Evolutionary conservation across 306 rosid species (phyloP), one percentile per base, ranked within the genome.

Genomic region (Crataegus laevigata): DNA sequence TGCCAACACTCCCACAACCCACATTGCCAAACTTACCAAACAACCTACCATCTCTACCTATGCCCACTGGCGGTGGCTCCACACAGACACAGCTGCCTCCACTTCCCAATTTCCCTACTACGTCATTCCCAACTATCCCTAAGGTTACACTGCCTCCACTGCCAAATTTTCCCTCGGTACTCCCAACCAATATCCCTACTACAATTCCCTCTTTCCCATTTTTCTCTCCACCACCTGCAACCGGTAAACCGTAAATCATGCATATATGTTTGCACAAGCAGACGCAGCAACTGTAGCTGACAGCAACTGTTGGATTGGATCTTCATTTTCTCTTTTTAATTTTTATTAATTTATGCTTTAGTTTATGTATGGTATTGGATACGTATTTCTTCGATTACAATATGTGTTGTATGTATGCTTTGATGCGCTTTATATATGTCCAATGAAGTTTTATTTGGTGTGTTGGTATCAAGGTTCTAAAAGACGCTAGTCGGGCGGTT

Each of bases 171-270:
- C 78, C 78, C 8, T 5, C 73, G 4, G 30, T 6, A 43, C n/a
- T 80, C 18, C 79, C 80, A 11, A 36, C 62, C 21, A 54, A 8
- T 54, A 4, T 36, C 55, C 61, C 78, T 18, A 43, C 18, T 34
- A 55, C 28, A 22, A 21, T 84, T 51, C 77, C 69, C 78, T 78
- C 84, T 84, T 52, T 80, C 24, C 82, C 87, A 7, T 81, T 78
- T 78, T 26, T 78, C 26, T 70, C 88, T 28, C 85, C 90, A 73
- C 86, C 82, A 6, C 62, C 85, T 54, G 66, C 88, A 78, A 19
- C 79, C 67, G n/a, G 70, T 47, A 86, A 68, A 11, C 89, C 85
- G 6, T 80, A 59, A 83, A 69, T 24, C 4, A 29, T 54, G 25
- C 25, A 6, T 3, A 22, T 57, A 22, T 57, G 29, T 47, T 47